Evolutionary conservation across 2,329 filamentous ascomycete species (phyloP), one percentile per base, ranked within the genome.

Genomic region (Fusarium sp.): DNA sequence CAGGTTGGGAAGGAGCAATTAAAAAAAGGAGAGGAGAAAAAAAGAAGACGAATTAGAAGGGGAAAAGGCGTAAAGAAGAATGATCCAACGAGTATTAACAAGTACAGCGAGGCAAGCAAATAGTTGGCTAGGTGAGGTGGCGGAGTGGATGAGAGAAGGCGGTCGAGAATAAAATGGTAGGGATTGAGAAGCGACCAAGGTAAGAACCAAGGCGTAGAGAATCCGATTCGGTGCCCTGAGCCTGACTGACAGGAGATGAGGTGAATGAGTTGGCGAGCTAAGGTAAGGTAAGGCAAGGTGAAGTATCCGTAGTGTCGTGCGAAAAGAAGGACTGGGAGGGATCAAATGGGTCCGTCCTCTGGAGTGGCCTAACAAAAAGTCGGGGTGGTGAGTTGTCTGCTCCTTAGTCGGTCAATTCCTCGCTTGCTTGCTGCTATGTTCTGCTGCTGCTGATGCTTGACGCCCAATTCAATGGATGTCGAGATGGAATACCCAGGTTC

Each of bases 71-170:
- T 41, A 59, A 50, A 60, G 56, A 69, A 57, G 48, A 65, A 63
- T 45, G 52, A 46, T 23, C 26, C 45, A 48, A 50, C 58, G 28
- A 53, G 50, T 59, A 48, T 50, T 31, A 55, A 68, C 48, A 58
- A 56, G 62, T 57, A 64, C 41, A 48, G 26, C 51, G 25, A 63
- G 54, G 42, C 65, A 52, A 67, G 53, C 51, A 48, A 69, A 55
- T 67, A 59, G 59, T 50, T 66, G 61, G 50, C 41, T 28, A 42
- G 64, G 65, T 53, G 49, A 66, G 56, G 65, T 71, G 69, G 65
- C 59, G 68, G 68, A 71, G 67, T 71, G 62, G 60, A 57, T 56
- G 65, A 71, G 60, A 71, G 69, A 71, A 71, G 65, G 68, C 68
- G 69, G 69, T 72, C 61, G 69, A 70, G 67, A 65, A 62, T 51